Evolutionary conservation across 345 rosid genomes (phyloP).

Genomic region (Eucalyptus urophylla): DNA sequence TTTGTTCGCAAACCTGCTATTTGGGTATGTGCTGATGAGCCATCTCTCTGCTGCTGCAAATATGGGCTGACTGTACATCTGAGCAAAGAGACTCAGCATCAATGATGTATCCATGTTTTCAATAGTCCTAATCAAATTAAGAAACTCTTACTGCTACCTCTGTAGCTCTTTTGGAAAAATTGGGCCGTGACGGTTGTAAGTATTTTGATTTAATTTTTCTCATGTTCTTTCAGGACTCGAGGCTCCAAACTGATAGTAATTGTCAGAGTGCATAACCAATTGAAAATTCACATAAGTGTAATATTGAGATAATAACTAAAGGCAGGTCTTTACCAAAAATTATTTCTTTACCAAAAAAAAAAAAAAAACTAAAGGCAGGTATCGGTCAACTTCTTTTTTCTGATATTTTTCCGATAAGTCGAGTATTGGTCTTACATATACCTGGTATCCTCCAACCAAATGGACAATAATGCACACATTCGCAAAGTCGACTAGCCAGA

Average conservation of each 20-base stretch:
- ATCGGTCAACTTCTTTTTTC: neutral
- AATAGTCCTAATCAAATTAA: neutral
- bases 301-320: neutral
- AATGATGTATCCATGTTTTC: neutral
- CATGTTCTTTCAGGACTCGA: neutral
- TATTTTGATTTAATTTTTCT: neutral
- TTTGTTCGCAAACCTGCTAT: constrained; percentile 9
- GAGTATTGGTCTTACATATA: neutral
- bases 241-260: neutral
- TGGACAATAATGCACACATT: constrained; percentile 35
- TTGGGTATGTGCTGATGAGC: constrained; percentile 25
- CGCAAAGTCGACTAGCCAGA: constrained; percentile 43
- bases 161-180: neutral
- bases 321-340: too few species aligned
- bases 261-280: neutral
- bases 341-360: too few species aligned
- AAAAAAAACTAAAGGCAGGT: neutral
- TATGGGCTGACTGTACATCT: constrained; percentile 48
- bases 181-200: neutral
- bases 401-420: neutral
- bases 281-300: neutral
- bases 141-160: neutral
- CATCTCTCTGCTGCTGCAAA: constrained; percentile 30
- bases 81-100: neutral
- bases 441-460: constrained; percentile 46